Percentiles rank a stretch among this genome's conserved stretches.
phyloP scores from a whole-genome alignment of 768 basidiomycete genomes.

The Lactifluus pinguis region DNA sequence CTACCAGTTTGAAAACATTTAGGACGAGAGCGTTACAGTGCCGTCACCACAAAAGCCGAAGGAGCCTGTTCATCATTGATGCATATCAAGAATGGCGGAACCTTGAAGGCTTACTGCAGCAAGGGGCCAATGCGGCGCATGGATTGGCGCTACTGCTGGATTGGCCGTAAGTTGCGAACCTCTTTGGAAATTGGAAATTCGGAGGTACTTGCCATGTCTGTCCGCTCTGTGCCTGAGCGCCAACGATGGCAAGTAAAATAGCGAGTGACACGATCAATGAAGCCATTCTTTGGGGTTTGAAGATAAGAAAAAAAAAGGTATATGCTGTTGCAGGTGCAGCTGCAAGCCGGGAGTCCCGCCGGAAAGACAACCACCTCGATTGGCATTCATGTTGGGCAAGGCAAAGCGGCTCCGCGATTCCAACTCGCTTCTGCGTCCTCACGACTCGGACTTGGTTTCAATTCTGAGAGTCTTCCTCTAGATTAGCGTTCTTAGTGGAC shows the following conservation, averaged over 20 bases:
- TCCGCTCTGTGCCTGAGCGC: slow-evolving; percentile 17
- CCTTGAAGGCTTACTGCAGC: slow-evolving; percentile 34
- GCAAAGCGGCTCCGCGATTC: neutral
- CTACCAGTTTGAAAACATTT: neutral
- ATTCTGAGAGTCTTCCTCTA: too few relatives aligned
- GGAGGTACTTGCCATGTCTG: slow-evolving; percentile 18
- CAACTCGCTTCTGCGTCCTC: neutral
- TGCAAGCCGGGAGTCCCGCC: neutral
- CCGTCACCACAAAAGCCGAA: slow-evolving; percentile 47
- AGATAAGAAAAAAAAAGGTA: neutral
- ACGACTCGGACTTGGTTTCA: neutral
- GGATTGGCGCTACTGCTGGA: slow-evolving; percentile 31
- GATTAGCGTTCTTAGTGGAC: too few relatives aligned
- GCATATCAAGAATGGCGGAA: neutral
- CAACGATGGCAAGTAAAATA: slow-evolving; percentile 10
- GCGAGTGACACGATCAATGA: slow-evolving; percentile 2
- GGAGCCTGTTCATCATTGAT: slow-evolving; percentile 29
- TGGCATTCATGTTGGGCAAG: neutral
- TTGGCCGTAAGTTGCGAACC: neutral
- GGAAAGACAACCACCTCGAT: neutral
- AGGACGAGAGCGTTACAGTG: slow-evolving; percentile 25
- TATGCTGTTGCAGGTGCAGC: neutral
- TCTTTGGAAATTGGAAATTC: neutral
- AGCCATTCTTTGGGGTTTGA: neutral
- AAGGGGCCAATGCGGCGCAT: slow-evolving; percentile 33